A percentile compares a stretch with the other conserved stretches of the same genome.
phyloP scores from a whole-genome alignment of 768 basidiomycete genomes.

The Kwoniella heveanensis region DNA sequence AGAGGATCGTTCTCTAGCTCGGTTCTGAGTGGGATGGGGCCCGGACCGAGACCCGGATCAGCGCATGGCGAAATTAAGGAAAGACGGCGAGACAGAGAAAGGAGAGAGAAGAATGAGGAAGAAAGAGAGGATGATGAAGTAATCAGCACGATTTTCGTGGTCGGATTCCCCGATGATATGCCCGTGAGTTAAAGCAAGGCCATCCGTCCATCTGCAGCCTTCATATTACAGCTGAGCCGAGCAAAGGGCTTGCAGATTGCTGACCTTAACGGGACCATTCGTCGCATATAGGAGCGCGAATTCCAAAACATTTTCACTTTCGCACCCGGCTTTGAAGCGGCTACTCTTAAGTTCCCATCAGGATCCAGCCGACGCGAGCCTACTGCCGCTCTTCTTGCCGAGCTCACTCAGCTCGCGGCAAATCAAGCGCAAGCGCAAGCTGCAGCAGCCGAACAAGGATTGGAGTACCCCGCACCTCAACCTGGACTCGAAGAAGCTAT shows the following conservation, averaged over 20 bases:
- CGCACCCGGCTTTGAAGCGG: constrained; percentile 91
- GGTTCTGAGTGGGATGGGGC: constrained; percentile 2
- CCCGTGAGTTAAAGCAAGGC: constrained; percentile 71
- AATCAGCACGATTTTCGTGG: constrained; percentile 95
- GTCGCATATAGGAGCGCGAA: constrained; percentile 77
- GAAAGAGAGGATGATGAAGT: constrained; percentile 63
- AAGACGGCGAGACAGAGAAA: constrained; percentile 22
- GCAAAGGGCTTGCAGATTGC: too few relatives aligned
- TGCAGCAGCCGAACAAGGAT: constrained; percentile 21
- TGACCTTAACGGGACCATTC: too few relatives aligned
- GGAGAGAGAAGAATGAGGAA: constrained; percentile 27
- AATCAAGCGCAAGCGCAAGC: constrained; percentile 28
- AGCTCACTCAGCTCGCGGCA: constrained; percentile 39
- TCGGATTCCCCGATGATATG: constrained; percentile 99
- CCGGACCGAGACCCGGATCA: constrained; percentile 22
- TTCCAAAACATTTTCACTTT: constrained; percentile 99
- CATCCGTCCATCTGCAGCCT: too few relatives aligned
- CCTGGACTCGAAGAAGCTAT: constrained; percentile 43
- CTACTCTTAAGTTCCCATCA: constrained; percentile 94
- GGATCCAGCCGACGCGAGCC: constrained; percentile 56
- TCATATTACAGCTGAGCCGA: too few relatives aligned
- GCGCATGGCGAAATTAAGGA: constrained; percentile 16
- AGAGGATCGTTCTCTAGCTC: constrained; percentile 17
- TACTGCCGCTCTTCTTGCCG: constrained; percentile 40
- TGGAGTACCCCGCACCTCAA: constrained; percentile 19